Evolutionary conservation across 345 rosid species (phyloP).

Genomic region (Brassica incana): DNA sequence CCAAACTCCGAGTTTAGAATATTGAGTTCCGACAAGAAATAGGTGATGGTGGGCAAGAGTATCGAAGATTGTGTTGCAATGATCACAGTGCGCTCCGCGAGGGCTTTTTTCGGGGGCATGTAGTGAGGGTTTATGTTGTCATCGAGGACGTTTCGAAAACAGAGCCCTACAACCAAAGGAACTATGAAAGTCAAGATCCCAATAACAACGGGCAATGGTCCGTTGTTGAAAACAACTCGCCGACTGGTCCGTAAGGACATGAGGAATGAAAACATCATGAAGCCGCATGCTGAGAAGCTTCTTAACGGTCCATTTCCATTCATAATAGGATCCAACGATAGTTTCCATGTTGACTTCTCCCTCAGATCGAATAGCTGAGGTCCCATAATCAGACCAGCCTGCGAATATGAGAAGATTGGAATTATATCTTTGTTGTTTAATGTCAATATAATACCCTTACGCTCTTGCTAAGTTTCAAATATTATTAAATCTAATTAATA

Average conservation of each 20-base stretch:
- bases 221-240: slow-evolving; percentile 16
- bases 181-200: slow-evolving; percentile 13
- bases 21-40: slow-evolving; percentile 29
- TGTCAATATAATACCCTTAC: background rate
- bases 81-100: slow-evolving; percentile 20
- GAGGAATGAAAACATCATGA: slow-evolving; percentile 42
- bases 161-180: slow-evolving; percentile 8
- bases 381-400: slow-evolving; percentile 39
- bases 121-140: background rate
- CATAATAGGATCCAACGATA: slow-evolving; percentile 3
- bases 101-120: slow-evolving; percentile 8
- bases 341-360: slow-evolving; percentile 2
- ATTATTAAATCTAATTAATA: background rate
- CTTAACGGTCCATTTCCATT: slow-evolving; percentile 30
- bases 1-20: slow-evolving; percentile 32
- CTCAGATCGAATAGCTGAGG: slow-evolving; percentile 24
- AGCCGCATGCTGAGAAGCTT: slow-evolving; percentile 37
- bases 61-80: slow-evolving; percentile 17
- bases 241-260: slow-evolving; percentile 46
- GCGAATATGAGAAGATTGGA: background rate
- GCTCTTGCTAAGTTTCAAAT: background rate
- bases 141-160: background rate
- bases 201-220: slow-evolving; percentile 25
- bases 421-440: background rate
- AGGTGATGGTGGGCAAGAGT: slow-evolving; percentile 15